phyloP scores from a whole-genome alignment of 495 filamentous ascomycete genomes.

The Beverwykella pulmonaria region DNA sequence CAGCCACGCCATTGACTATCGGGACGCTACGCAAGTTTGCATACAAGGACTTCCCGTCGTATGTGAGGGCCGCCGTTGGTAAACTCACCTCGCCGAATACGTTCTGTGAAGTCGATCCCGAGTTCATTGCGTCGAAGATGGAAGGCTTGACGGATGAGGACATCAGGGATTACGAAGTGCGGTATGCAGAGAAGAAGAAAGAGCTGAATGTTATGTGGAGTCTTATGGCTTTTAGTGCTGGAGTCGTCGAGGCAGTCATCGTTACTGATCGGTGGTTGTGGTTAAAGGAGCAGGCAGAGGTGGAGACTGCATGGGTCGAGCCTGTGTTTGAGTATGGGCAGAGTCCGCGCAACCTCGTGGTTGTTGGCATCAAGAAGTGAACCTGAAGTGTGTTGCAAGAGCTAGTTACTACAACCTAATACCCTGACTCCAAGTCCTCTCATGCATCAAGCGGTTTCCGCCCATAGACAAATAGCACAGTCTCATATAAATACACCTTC shows the following conservation, averaged over 20 bases:
- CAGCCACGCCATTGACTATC: slow-evolving; percentile 76
- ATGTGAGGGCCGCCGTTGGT: slow-evolving; percentile 74
- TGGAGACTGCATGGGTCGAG: slow-evolving; percentile 76
- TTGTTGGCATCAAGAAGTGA: slow-evolving; percentile 81
- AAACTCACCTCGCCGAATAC: slow-evolving; percentile 61
- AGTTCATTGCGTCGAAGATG: slow-evolving; percentile 63
- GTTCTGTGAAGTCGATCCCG: slow-evolving; percentile 31
- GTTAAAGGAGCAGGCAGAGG: slow-evolving; percentile 68
- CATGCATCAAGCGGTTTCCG: slow-evolving; percentile 12
- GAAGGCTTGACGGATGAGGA: slow-evolving; percentile 69
- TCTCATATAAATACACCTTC: slow-evolving; percentile 33
- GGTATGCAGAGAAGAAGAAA: slow-evolving; percentile 68
- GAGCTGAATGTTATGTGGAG: slow-evolving; percentile 86
- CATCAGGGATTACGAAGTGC: slow-evolving; percentile 66
- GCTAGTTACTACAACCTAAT: neutral
- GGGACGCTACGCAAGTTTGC: slow-evolving; percentile 80
- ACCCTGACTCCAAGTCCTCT: neutral
- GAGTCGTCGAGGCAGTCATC: slow-evolving; percentile 83
- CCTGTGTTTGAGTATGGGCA: slow-evolving; percentile 85
- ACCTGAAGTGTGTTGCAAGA: neutral
- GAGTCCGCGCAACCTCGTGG: slow-evolving; percentile 86
- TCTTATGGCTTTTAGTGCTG: slow-evolving; percentile 92
- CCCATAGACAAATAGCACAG: slow-evolving; percentile 26
- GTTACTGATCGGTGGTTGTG: slow-evolving; percentile 92
- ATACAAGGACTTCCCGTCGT: slow-evolving; percentile 74